phyloP scores from a whole-genome alignment of 768 basidiomycete species.

The Terana coerulea region DNA sequence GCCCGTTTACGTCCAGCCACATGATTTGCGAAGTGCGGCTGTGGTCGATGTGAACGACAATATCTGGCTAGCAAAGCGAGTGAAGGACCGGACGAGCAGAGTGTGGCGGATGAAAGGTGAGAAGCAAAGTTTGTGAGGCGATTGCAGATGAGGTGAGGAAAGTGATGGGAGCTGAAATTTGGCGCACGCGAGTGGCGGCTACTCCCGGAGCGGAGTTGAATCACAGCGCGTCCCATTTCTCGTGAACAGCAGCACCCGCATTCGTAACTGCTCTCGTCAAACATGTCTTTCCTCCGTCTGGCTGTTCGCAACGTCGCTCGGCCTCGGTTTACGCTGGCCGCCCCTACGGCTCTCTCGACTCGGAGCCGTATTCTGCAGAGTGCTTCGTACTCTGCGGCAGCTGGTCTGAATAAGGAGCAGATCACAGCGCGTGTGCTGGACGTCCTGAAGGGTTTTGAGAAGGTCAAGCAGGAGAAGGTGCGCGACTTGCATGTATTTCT shows the following conservation, averaged over 20 bases:
- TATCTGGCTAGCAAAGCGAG: background rate
- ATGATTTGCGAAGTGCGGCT: no score
- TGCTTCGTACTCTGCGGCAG: slow-evolving; percentile 62
- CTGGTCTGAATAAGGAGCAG: slow-evolving; percentile 59
- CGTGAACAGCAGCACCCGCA: slow-evolving; percentile 6
- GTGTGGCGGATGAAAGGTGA: no score
- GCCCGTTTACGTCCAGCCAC: no score
- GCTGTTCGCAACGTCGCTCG: slow-evolving; percentile 42
- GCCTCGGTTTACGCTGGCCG: slow-evolving; percentile 32
- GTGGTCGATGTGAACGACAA: no score
- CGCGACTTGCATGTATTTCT: slow-evolving; percentile 3
- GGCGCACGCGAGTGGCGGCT: slow-evolving; percentile 15
- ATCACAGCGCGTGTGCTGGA: slow-evolving; percentile 77
- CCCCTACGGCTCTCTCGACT: slow-evolving; percentile 14
- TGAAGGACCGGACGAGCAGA: background rate
- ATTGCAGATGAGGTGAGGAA: slow-evolving; percentile 1
- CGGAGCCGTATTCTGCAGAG: slow-evolving; percentile 29
- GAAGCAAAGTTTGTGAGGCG: slow-evolving; percentile 6
- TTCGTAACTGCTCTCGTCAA: slow-evolving; percentile 8
- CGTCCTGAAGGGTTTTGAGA: slow-evolving; percentile 85
- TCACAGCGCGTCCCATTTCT: slow-evolving; percentile 18
- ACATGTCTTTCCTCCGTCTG: slow-evolving; percentile 57
- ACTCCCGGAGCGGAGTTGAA: slow-evolving; percentile 22
- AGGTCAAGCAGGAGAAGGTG: slow-evolving; percentile 76
- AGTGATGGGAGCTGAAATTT: slow-evolving; percentile 4